Evolutionary conservation across 1,284 basidiomycete species (phyloP).

Genomic region (Tilletia caries): DNA sequence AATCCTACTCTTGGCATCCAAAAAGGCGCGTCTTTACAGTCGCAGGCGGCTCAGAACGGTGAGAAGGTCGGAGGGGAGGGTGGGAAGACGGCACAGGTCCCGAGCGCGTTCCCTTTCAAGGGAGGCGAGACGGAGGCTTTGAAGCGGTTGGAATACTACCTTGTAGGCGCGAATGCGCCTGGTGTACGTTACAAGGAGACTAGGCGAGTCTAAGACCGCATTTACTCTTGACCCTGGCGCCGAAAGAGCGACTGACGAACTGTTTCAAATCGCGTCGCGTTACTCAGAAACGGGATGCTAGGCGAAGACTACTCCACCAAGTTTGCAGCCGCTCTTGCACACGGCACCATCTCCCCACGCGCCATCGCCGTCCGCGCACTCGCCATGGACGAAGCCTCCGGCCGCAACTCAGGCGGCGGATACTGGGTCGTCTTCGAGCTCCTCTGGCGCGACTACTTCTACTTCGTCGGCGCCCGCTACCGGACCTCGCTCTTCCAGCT

Average conservation of each 20-base stretch:
- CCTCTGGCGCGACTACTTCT: slow-evolving; percentile 57
- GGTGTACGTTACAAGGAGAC: slow-evolving; percentile 41
- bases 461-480: slow-evolving; percentile 40
- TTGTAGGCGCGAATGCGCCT: slow-evolving; percentile 24
- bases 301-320: slow-evolving; percentile 42
- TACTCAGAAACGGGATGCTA: slow-evolving; percentile 39
- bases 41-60: neutral
- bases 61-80: neutral
- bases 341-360: slow-evolving; percentile 38
- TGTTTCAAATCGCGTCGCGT: neutral
- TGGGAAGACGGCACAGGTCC: slow-evolving; percentile 6
- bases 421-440: slow-evolving; percentile 49
- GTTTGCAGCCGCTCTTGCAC: slow-evolving; percentile 40
- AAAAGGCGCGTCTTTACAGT: neutral
- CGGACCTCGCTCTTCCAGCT: slow-evolving; percentile 38
- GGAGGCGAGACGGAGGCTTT: slow-evolving; percentile 45
- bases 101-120: slow-evolving; percentile 33
- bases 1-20: slow-evolving; percentile 26
- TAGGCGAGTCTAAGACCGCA: too few species aligned
- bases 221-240: neutral
- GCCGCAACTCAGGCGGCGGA: slow-evolving; percentile 29
- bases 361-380: slow-evolving; percentile 31
- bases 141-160: slow-evolving; percentile 34
- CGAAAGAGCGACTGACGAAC: neutral
- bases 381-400: slow-evolving; percentile 27